Evolutionary conservation across 345 rosid genomes (phyloP), one percentile per base, ranked within the genome.

Genomic region (Boechera stricta): DNA sequence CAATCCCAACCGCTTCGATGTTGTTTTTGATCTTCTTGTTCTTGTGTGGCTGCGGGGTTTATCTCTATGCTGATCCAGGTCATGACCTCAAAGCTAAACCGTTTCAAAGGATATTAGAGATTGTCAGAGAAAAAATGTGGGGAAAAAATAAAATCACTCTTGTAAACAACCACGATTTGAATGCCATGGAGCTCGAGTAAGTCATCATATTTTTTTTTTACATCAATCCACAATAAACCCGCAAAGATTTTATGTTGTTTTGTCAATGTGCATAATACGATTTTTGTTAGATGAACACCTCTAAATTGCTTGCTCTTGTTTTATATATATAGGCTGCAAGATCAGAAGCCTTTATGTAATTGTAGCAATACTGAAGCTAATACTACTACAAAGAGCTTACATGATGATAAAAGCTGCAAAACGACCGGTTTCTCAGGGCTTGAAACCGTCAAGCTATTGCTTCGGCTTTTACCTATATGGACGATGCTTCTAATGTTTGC

Each of bases 401-500:
- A 16, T 68, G 60, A 69, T 67, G 53, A 69, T 7, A 72, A 64
- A 75, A 76, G 58, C 49, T 52, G 77, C 13, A 63, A 68, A 64
- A 64, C 21, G 21, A 21, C 35, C 4, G 77, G 73, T 64, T 77
- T 36, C 39, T 65, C 60, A 10, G 49, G 75, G 41, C 64, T 82
- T 0, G 76, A 82, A 79, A 94, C 88, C 64, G 70, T 76, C 0
- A 88, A 79, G 77, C 73, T 84, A 44, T 65, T 92, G 3, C 64
- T 86, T 12, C 79, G 91, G 65, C 85, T 94, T 38, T 48, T 94
- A 69, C 98, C 98, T 1, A 88, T 94, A 28, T 94, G 98, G 98
- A 82, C 89, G 52, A 88, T 86, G 89, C 98, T 94, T 26, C 87
- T 94, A 2, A 86, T 85, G 86, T 94, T 92, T 66, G 98, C 98